Conservation (phyloP, 768 basidiomycete species). For the Cystofilobasidium capitatum region DNA sequence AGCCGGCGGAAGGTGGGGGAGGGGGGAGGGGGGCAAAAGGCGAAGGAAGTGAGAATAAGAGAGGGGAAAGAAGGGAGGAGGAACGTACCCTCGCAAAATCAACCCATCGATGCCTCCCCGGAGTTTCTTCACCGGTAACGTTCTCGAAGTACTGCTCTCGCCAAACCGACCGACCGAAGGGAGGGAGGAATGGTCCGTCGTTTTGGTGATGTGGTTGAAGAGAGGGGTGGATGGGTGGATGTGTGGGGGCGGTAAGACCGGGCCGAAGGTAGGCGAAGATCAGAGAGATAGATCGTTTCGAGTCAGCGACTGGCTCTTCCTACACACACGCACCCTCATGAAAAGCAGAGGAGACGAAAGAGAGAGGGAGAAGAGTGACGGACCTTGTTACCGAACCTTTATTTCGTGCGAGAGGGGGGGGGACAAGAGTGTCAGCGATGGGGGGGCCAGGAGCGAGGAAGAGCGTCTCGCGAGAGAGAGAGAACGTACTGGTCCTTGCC, state of each 20-base stretch:
- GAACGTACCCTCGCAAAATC: constrained; percentile 44
- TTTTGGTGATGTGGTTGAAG: neutral
- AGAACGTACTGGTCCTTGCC: constrained; percentile 74
- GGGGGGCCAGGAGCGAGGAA: neutral
- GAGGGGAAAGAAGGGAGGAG: neutral
- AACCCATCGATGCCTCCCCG: constrained; percentile 94
- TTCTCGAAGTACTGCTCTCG: constrained; percentile 87
- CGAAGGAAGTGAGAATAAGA: neutral
- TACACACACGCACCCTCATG: constrained; percentile 33
- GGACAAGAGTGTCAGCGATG: neutral
- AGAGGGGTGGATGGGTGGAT: neutral
- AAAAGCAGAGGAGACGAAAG: constrained; percentile 20
- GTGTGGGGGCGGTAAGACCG: neutral
- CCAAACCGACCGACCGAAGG: no score
- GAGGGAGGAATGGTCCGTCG: no score
- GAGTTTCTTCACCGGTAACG: constrained; percentile 72
- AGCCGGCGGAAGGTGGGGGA: neutral
- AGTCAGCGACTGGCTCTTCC: no score
- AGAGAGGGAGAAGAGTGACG: constrained; percentile 6
- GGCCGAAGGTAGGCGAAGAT: neutral
- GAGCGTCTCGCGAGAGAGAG: neutral
- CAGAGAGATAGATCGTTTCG: neutral
- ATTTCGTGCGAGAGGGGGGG: neutral
- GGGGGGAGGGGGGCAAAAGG: neutral
- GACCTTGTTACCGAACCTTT: constrained; percentile 13